phyloP scores from a whole-genome alignment of 106 monocot species.

The Allium sativum region DNA sequence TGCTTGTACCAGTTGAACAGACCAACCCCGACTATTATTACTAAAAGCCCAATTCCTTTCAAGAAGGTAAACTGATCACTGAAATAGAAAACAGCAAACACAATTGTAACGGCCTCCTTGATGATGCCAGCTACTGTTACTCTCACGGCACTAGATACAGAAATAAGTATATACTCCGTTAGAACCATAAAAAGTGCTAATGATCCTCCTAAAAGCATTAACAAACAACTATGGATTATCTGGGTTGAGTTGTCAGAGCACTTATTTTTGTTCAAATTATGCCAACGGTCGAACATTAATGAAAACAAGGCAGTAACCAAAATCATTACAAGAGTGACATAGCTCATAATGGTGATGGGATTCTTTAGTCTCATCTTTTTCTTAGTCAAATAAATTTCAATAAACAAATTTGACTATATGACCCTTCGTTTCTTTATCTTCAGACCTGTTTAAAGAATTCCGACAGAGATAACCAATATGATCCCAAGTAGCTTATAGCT shows the following conservation, averaged over 20 bases:
- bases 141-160: conserved; percentile 89
- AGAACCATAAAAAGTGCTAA: conserved; percentile 90
- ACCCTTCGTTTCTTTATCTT: too few species aligned
- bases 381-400: too few species aligned
- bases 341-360: conserved; percentile 79
- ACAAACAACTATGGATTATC: conserved; percentile 50
- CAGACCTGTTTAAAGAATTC: conserved; percentile 81
- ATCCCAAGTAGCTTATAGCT: conserved; percentile 78
- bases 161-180: conserved; percentile 89
- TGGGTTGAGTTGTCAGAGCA: conserved; percentile 77
- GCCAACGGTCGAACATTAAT: conserved; percentile 73
- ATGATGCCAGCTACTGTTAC: conserved; percentile 93
- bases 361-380: conserved; percentile 72
- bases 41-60: conserved; percentile 67
- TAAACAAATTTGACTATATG: neutral
- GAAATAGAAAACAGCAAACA: conserved; percentile 91
- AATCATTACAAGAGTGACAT: conserved; percentile 72
- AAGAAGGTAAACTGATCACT: conserved; percentile 76
- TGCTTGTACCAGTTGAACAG: conserved; percentile 98
- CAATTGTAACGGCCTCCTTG: conserved; percentile 89
- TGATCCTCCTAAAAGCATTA: conserved; percentile 72
- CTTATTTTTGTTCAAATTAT: conserved; percentile 39
- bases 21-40: conserved; percentile 69
- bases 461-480: conserved; percentile 66
- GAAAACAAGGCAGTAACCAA: conserved; percentile 51